Conservation (phyloP, 2,329 filamentous ascomycete genomes). For the Diaporthe sp. region DNA sequence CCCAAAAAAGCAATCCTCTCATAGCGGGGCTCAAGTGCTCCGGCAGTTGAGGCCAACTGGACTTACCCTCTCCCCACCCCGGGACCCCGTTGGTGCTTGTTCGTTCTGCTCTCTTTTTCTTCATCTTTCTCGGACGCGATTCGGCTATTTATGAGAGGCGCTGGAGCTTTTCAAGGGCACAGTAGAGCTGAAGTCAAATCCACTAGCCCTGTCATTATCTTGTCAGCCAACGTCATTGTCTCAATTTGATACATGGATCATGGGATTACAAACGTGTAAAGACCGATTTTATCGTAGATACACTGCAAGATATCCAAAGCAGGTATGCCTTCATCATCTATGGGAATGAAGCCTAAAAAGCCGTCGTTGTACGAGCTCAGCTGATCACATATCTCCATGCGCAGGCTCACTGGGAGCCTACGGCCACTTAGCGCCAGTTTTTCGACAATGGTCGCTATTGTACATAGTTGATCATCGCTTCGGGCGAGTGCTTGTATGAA, state of each 20-base stretch:
- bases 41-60: too few species aligned
- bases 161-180: background rate
- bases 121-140: background rate
- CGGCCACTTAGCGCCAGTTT: background rate
- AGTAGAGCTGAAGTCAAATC: background rate
- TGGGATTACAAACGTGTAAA: background rate
- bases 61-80: too few species aligned
- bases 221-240: background rate
- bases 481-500: background rate
- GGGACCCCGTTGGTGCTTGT: too few species aligned
- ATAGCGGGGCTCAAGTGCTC: too few species aligned
- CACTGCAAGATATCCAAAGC: background rate
- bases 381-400: background rate
- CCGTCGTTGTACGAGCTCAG: background rate
- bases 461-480: background rate
- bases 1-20: too few species aligned
- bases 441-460: background rate
- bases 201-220: background rate
- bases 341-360: too few species aligned
- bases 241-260: background rate
- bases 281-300: background rate
- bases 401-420: background rate
- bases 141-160: background rate
- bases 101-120: too few species aligned
- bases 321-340: background rate